Percentiles rank a stretch among this genome's conserved stretches.
These are phyloP conservation scores for Gryganskiella cystojenkinii DNA, from an alignment of 192 early-diverging fungal genomes.

Conservation along the genomic window DNA sequence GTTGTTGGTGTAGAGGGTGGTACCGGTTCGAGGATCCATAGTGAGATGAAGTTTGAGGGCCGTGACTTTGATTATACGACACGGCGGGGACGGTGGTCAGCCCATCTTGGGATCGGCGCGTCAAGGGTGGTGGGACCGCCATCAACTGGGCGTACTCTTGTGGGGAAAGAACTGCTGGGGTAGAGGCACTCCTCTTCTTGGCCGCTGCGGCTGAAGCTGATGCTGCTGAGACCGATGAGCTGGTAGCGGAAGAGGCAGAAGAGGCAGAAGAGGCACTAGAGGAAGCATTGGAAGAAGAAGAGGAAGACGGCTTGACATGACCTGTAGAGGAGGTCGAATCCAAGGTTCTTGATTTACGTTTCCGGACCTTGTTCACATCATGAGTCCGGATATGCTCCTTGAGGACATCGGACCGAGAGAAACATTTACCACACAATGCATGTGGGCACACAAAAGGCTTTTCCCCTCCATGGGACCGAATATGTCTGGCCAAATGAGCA, in stretches of 20 bases:
- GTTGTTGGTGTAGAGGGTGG: slow-evolving; percentile 7
- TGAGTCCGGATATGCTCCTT: slow-evolving; percentile 83
- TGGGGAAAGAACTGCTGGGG: not conserved
- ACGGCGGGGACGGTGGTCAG: slow-evolving; percentile 5
- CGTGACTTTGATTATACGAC: slow-evolving; percentile 6
- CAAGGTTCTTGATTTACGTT: slow-evolving; percentile 18
- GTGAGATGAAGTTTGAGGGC: not conserved
- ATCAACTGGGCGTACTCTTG: slow-evolving; percentile 5
- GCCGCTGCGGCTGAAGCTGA: not conserved
- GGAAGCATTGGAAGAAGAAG: not conserved
- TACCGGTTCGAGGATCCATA: slow-evolving; percentile 5
- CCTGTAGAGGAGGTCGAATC: not conserved
- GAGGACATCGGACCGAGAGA: slow-evolving; percentile 82
- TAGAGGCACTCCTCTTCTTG: too few species aligned
- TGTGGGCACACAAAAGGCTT: slow-evolving; percentile 75
- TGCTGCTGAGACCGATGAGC: not conserved
- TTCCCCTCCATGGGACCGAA: slow-evolving; percentile 79
- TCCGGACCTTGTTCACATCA: slow-evolving; percentile 74
- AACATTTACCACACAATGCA: slow-evolving; percentile 70
- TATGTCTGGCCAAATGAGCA: slow-evolving; percentile 81
- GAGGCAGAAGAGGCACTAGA: too few species aligned
- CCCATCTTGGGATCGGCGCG: slow-evolving; percentile 12
- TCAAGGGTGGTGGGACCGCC: slow-evolving; percentile 25
- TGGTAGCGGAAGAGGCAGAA: not conserved
- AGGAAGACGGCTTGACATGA: not conserved